Conservation (phyloP, 768 basidiomycete genomes). For the Mycena galericulata region DNA sequence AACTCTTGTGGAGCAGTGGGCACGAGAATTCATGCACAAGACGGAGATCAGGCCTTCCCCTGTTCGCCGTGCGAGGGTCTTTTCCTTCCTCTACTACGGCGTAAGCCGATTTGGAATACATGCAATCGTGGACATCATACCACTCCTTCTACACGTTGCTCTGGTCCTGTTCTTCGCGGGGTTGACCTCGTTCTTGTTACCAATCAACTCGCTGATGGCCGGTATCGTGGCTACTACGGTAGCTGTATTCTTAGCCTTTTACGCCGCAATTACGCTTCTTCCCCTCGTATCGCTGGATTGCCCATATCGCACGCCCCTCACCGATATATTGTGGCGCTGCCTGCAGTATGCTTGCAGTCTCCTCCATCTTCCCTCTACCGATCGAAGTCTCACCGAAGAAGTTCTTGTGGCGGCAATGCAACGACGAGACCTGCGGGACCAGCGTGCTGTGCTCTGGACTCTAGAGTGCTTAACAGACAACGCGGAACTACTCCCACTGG, state of each 20-base stretch:
- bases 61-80: neutral
- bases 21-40: slow-evolving; percentile 10
- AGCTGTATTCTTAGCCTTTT: slow-evolving; percentile 5
- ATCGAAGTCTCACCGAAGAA: neutral
- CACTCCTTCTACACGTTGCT: slow-evolving; percentile 30
- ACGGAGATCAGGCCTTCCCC: slow-evolving; percentile 2
- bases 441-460: neutral
- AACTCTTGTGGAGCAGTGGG: neutral
- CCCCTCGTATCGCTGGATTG: slow-evolving; percentile 26
- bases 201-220: slow-evolving; percentile 11
- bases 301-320: slow-evolving; percentile 29
- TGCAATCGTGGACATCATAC: slow-evolving; percentile 8
- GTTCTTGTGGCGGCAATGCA: neutral
- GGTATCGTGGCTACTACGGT: neutral
- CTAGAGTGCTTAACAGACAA: neutral
- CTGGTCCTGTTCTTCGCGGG: slow-evolving; percentile 30
- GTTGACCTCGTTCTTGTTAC: slow-evolving; percentile 25
- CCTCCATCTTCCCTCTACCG: neutral
- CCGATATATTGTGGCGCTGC: neutral
- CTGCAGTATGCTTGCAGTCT: neutral
- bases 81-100: slow-evolving; percentile 16
- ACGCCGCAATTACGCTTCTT: slow-evolving; percentile 17
- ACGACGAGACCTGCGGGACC: neutral
- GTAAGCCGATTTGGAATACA: slow-evolving; percentile 3
- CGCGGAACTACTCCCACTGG: neutral